Evolutionary conservation across 78 protist genomes (phyloP).

Genomic region (Emiliania huxleyi): DNA sequence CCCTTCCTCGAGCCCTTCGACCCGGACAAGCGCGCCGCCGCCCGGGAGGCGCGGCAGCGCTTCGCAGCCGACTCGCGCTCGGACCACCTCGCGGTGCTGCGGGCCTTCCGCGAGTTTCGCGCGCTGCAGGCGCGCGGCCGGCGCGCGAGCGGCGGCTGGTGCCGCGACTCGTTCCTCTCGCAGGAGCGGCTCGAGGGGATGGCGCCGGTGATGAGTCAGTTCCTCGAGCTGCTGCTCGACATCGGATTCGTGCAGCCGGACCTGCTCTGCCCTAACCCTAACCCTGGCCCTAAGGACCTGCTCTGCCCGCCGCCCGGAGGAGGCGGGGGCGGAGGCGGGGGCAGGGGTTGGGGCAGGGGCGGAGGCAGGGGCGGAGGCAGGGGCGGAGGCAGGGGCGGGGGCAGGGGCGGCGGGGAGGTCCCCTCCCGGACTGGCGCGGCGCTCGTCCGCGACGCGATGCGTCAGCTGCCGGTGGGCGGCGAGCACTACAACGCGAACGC

Average conservation of each 20-base stretch:
- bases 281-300: too few relatives aligned
- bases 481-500: constrained; percentile 7
- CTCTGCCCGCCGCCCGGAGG: not conserved
- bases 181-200: not conserved
- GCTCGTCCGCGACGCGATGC: not conserved
- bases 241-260: constrained; percentile 37
- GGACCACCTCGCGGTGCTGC: constrained; percentile 68
- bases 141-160: not conserved
- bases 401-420: not conserved
- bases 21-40: constrained; percentile 26
- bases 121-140: not conserved
- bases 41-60: constrained; percentile 32
- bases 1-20: constrained; percentile 77
- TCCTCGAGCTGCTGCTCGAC: constrained; percentile 50
- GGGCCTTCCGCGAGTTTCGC: constrained; percentile 60
- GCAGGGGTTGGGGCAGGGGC: too few relatives aligned
- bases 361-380: too few relatives aligned
- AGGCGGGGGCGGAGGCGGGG: too few relatives aligned
- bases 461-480: constrained; percentile 20
- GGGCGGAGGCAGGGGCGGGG: too few relatives aligned
- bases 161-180: not conserved
- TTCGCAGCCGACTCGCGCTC: constrained; percentile 43
- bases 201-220: constrained; percentile 9
- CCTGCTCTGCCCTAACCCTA: too few relatives aligned
- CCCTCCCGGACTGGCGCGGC: not conserved